These are phyloP conservation scores for Hyphopichia homilentoma DNA, from an alignment of 805 yeast genomes.

Conservation along the genomic window DNA sequence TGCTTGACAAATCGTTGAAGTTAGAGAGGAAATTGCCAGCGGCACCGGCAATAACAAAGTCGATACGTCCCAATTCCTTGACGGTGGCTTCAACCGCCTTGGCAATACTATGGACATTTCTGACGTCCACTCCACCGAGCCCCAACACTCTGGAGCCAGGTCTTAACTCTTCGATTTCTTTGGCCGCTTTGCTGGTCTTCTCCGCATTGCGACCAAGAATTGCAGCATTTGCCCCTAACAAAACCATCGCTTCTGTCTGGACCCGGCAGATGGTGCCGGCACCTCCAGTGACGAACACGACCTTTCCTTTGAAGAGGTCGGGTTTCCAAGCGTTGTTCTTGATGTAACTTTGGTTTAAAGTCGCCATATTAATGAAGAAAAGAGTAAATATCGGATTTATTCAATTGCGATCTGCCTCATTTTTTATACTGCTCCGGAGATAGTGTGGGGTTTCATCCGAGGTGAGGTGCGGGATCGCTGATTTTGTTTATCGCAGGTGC, in stretches of 20 bases:
- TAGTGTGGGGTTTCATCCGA: too few relatives aligned
- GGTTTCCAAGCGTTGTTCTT: constrained; percentile 43
- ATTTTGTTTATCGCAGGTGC: too few relatives aligned
- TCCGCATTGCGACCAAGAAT: constrained; percentile 74
- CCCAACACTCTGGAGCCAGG: constrained; percentile 67
- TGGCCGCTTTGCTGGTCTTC: constrained; percentile 66
- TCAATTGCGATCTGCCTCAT: too few relatives aligned
- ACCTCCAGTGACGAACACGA: constrained; percentile 91
- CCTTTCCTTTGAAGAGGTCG: constrained; percentile 75
- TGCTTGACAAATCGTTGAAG: constrained; percentile 70
- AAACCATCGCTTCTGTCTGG: constrained; percentile 79
- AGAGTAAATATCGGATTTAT: too few relatives aligned
- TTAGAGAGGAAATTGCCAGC: constrained; percentile 91
- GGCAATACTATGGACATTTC: constrained; percentile 57
- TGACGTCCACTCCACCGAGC: constrained; percentile 71
- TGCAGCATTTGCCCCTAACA: constrained; percentile 83
- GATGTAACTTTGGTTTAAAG: constrained; percentile 31
- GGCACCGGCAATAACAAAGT: constrained; percentile 90
- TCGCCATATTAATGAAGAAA: constrained; percentile 17
- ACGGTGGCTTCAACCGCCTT: constrained; percentile 68
- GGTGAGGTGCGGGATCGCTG: too few relatives aligned
- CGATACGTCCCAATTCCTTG: constrained; percentile 68
- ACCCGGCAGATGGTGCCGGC: constrained; percentile 94
- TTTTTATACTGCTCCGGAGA: too few relatives aligned
- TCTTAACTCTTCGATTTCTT: constrained; percentile 56